These are phyloP conservation scores for Cornus kousa DNA, from an alignment of 148 eudicot species.

Conservation along the genomic window DNA sequence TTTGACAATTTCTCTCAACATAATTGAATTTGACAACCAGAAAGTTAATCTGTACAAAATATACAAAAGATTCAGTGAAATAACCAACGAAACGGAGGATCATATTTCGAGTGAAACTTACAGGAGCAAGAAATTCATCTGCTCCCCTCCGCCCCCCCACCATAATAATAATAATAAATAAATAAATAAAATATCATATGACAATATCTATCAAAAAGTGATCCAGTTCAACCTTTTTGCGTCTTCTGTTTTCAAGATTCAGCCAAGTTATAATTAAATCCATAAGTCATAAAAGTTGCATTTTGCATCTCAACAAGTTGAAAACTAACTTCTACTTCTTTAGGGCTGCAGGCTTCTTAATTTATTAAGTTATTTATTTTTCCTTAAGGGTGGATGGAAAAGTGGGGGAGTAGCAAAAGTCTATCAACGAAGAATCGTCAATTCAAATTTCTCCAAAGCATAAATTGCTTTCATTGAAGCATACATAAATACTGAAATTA, in stretches of 20 bases:
- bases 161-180: background rate
- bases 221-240: background rate
- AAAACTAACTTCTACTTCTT: background rate
- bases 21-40: slow-evolving; percentile 83
- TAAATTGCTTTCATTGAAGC: background rate
- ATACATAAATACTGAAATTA: background rate
- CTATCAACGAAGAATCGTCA: background rate
- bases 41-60: slow-evolving; percentile 60
- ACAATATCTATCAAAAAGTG: background rate
- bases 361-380: too few relatives aligned
- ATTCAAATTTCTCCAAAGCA: background rate
- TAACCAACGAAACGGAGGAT: background rate
- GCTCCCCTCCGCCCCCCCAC: background rate
- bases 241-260: background rate
- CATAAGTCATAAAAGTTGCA: background rate
- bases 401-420: too few relatives aligned
- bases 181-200: background rate
- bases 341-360: background rate
- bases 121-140: background rate
- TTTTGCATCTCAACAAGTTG: background rate
- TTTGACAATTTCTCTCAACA: slow-evolving; percentile 66
- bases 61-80: slow-evolving; percentile 2
- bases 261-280: background rate
- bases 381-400: too few relatives aligned
- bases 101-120: background rate